Evolutionary conservation across 2,329 filamentous ascomycete species (phyloP).

Genomic region (Fusarium phyllophilum): DNA sequence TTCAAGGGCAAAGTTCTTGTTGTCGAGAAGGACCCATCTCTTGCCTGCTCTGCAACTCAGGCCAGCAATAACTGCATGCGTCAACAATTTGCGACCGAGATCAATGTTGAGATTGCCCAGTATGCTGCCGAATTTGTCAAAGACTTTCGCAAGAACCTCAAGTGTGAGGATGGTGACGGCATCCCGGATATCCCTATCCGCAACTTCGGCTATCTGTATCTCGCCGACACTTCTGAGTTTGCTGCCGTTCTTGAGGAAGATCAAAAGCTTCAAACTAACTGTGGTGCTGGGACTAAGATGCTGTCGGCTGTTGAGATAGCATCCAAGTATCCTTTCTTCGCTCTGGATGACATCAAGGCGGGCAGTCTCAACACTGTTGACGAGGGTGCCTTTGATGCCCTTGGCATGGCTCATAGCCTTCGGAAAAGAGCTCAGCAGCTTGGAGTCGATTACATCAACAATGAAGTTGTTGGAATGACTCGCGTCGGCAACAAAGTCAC

Average conservation of each 20-base stretch:
- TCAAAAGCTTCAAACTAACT: constrained; percentile 7
- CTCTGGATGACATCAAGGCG: neutral
- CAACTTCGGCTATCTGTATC: constrained; percentile 22
- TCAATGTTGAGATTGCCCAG: constrained; percentile 18
- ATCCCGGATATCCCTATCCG: constrained; percentile 11
- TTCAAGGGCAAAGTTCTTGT: constrained; percentile 19
- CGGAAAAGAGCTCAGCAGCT: neutral
- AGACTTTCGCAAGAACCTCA: constrained; percentile 11
- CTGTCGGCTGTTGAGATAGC: constrained; percentile 5
- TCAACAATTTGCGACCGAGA: constrained; percentile 20
- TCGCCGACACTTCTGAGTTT: constrained; percentile 3
- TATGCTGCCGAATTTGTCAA: constrained; percentile 19
- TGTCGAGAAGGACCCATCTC: constrained; percentile 5
- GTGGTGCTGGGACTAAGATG: constrained; percentile 12
- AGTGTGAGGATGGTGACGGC: neutral
- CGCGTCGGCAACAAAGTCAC: neutral
- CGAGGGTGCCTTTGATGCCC: constrained; percentile 18
- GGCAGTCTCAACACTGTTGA: constrained; percentile 19
- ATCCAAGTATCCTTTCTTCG: constrained; percentile 11
- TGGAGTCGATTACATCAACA: constrained; percentile 13
- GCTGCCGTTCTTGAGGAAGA: neutral
- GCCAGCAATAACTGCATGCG: constrained; percentile 27
- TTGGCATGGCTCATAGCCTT: constrained; percentile 10
- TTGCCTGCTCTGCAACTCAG: constrained; percentile 12
- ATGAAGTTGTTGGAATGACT: constrained; percentile 9